Base-by-base conservation (phyloP, 2,329 filamentous ascomycete species). In the Paraphoma chrysanthemicola region DNA sequence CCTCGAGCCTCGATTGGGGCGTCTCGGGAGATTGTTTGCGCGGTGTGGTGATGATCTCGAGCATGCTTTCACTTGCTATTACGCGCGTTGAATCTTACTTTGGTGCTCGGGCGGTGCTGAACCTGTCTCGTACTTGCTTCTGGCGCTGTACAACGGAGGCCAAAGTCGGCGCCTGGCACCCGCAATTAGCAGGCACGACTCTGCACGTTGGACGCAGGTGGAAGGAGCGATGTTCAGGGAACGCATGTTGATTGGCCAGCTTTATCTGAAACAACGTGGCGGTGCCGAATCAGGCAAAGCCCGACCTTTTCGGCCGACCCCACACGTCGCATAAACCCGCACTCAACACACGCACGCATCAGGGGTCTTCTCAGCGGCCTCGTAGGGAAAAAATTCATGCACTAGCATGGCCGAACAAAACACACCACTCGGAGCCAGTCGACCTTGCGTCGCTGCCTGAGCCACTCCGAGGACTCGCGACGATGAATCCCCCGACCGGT, bases 271-370 rank as follows among this genome's bases (percentile, higher is more conserved):
- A 68, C 66, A 57, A 11, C 30, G 46, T 30, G 57, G 43, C 52
- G 52, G 39, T 57, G 56, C 62, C 55, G 18, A 54, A 57, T 17
- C 42, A 42, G 59, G 52, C 57, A 63, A 62, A 57, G 49, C 44
- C 50, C 48, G 31, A 23, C 23, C 23, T 23, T 23, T 48, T 57
- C 42, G 43, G 46, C 54, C 51, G 51, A 58, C 60, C 52, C 55
- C 53, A 52, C 54, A 53, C 7, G 48, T 50, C 50, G 61, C 63
- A 68, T 67, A 56, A 67, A 59, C 56, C 54, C 50, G 52, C 53
- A 56, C 45, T 56, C 52, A 53, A 55, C 52, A 42, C 36, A 48
- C 44, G 52, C 56, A 59, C 50, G 50, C 49, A 36, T 47, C 56
- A 51, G 56, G 56, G 61, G 57, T 58, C 54, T 7, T 36, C 6